Evolutionary conservation across 169 alveolate genomes (phyloP), one percentile per base, ranked within the genome.

Genomic region (Plasmodium falciparum): DNA sequence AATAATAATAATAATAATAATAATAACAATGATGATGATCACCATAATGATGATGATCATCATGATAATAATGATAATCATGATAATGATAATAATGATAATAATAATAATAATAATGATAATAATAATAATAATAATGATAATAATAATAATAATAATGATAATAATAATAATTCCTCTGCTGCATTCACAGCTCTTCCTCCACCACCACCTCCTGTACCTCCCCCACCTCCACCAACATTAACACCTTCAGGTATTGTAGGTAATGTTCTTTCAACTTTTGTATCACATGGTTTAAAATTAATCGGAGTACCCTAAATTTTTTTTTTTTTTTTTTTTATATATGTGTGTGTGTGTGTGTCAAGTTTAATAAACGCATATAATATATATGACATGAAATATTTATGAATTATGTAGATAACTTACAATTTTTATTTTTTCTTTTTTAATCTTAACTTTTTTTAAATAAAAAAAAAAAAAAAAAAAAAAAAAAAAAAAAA

Each of bases 121-220:
- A 5, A 5, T 0, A 12, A 73, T 26, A 58, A 73, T 13, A n/a
- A 54, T 61, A 13, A 33, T 15, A 11, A 73, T 62, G 22, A 33
- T 62, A 29, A 45, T 33, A 20, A 43, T 17, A 74, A 49, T n/a
- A 43, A 58, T 49, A n/a, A 7, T 1, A 8, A 45, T 17, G 2
- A 13, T 15, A 73, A 73, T 39, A 20, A 73, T n/a, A 20, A 20
- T 13, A 59, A 12, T n/a, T 6, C 62, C 2, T 3, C 83, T 8
- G 22, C 13, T 24, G 22, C 67, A 4, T 62, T n/a, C 29, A 65
- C 73, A 17, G 88, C 88, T 52, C 74, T 75, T 2, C 88, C 88
- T 12, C 88, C 88, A 24, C 88, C 88, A 1, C 88, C 88, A 12
- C 88, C 88, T 9, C 74, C 75, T 17, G 50, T 63, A 9, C 26